Evolutionary conservation across 2,329 filamentous ascomycete genomes (phyloP).

Genomic region (Chrysoporthe austroafricana): DNA sequence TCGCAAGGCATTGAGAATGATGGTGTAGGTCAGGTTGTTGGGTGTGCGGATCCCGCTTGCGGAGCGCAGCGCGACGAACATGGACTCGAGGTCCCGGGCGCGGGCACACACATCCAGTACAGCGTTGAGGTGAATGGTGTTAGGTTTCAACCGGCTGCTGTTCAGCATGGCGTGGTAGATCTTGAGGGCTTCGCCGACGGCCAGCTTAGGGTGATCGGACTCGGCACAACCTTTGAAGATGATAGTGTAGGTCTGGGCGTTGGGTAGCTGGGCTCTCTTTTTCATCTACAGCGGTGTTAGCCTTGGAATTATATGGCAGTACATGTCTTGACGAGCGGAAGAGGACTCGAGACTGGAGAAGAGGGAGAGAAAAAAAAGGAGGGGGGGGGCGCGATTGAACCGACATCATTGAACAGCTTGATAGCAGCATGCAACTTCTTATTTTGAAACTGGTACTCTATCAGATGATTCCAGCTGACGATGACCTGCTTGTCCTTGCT

Average conservation of each 20-base stretch:
- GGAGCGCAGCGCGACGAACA: slow-evolving; percentile 77
- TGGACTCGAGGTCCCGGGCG: slow-evolving; percentile 74
- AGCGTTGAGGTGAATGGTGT: slow-evolving; percentile 84
- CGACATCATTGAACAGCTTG: slow-evolving; percentile 86
- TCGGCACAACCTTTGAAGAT: slow-evolving; percentile 76
- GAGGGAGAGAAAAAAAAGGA: not conserved
- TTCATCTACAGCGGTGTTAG: slow-evolving; percentile 72
- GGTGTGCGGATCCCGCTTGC: slow-evolving; percentile 70
- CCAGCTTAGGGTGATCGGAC: slow-evolving; percentile 60
- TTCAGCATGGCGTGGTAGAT: slow-evolving; percentile 77
- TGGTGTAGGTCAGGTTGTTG: slow-evolving; percentile 77
- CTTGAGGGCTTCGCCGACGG: slow-evolving; percentile 69
- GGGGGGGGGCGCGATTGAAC: slow-evolving; percentile 31
- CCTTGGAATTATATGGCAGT: slow-evolving; percentile 5
- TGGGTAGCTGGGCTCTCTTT: slow-evolving; percentile 81
- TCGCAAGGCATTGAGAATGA: slow-evolving; percentile 77
- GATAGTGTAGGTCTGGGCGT: slow-evolving; percentile 80
- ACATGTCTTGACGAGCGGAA: not conserved
- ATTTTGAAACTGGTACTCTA: slow-evolving; percentile 70
- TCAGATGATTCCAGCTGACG: slow-evolving; percentile 87
- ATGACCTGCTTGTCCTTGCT: slow-evolving; percentile 66
- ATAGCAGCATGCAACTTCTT: slow-evolving; percentile 67
- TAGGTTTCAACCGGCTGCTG: slow-evolving; percentile 67
- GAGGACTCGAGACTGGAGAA: slow-evolving; percentile 5
- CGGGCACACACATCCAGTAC: slow-evolving; percentile 80